Conservation (phyloP, 2,329 filamentous ascomycete genomes). For the Penicillium paneum region DNA sequence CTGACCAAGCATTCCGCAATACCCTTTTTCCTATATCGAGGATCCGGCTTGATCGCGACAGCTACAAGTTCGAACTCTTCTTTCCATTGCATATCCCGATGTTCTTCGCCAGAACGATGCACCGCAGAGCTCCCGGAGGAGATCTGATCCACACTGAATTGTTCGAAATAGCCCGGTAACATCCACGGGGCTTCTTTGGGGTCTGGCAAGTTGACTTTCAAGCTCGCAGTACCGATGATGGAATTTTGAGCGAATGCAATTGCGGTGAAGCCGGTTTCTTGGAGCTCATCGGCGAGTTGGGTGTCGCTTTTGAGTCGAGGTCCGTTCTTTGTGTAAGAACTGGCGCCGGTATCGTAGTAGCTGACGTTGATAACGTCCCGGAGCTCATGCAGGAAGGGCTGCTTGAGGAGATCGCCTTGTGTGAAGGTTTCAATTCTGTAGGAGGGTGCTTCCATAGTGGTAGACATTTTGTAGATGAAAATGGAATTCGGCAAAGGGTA, state of each 20-base stretch:
- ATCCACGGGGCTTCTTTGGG: background rate
- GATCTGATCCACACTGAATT: background rate
- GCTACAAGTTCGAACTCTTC: background rate
- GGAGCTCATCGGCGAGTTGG: conserved; percentile 5
- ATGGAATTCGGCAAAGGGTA: no score
- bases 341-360: background rate
- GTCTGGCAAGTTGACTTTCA: background rate
- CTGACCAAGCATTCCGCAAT: background rate
- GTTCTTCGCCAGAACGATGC: background rate
- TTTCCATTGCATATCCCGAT: background rate
- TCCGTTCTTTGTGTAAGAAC: background rate
- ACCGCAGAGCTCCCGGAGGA: background rate
- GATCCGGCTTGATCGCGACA: background rate
- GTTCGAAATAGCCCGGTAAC: background rate
- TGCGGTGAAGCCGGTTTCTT: background rate
- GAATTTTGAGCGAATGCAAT: background rate
- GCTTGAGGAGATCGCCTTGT: background rate
- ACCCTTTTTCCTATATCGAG: background rate
- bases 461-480: background rate
- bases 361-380: background rate
- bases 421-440: background rate
- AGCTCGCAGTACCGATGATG: background rate
- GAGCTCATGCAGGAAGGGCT: background rate
- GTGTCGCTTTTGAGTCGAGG: conserved; percentile 5
- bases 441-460: background rate